These are phyloP conservation scores for Fusarium verticillioides DNA, from an alignment of 2,329 filamentous ascomycete species.

Conservation along the genomic window DNA sequence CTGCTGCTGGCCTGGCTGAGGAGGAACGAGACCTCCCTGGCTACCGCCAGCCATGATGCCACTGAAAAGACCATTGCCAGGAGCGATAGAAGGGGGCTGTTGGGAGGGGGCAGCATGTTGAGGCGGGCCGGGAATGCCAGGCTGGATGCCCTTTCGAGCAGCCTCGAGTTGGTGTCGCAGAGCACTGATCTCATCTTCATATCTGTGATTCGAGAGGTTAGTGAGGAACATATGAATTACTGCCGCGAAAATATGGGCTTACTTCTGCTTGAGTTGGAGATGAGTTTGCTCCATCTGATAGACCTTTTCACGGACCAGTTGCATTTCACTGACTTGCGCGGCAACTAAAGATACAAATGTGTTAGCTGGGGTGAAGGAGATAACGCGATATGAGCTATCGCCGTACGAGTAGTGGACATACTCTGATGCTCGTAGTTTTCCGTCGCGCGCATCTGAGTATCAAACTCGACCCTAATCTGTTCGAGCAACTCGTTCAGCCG, in stretches of 20 bases:
- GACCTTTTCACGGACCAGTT: constrained; percentile 92
- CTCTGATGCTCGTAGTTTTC: constrained; percentile 94
- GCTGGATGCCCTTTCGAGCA: constrained; percentile 71
- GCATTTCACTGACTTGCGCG: constrained; percentile 92
- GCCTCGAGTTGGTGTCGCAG: constrained; percentile 88
- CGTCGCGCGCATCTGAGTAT: constrained; percentile 81
- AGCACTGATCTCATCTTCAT: constrained; percentile 89
- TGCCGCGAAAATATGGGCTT: constrained; percentile 50
- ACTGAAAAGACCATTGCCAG: constrained; percentile 92
- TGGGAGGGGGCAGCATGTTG: constrained; percentile 84
- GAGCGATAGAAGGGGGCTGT: constrained; percentile 87
- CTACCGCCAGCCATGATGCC: constrained; percentile 93
- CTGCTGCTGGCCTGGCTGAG: constrained; percentile 74
- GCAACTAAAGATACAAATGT: constrained; percentile 69
- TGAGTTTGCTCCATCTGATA: constrained; percentile 93
- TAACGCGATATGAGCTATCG: constrained; percentile 12
- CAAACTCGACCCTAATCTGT: constrained; percentile 90
- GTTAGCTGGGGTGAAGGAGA: constrained; percentile 37
- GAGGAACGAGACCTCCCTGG: constrained; percentile 86
- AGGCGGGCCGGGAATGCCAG: constrained; percentile 73
- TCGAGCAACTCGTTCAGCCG: constrained; percentile 94
- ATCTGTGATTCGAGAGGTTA: constrained; percentile 65
- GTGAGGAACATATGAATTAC: background rate
- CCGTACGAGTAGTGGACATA: constrained; percentile 63
- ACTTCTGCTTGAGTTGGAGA: constrained; percentile 91